Base-by-base conservation (phyloP, 2,329 filamentous ascomycete genomes). In the Stagonosporopsis chrysanthemi region DNA sequence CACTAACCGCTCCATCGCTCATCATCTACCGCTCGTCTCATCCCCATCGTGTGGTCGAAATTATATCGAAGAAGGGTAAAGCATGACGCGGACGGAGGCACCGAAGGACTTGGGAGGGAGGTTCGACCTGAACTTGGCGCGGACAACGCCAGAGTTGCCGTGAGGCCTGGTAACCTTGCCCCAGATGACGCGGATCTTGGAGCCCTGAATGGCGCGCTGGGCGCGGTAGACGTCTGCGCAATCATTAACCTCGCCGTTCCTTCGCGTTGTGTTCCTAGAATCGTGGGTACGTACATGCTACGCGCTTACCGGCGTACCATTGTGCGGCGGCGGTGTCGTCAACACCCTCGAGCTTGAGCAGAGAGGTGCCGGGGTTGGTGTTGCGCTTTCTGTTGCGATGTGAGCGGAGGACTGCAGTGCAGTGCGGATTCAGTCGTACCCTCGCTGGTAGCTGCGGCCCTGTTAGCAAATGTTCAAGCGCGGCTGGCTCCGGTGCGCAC, bases 331-430 rank as follows among this genome's bases (percentile, higher is more conserved):
- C 85, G 77, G 90, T 88, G 86, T 91, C 87, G 77, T 96, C 92
- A 76, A 98, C 95, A 81, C 94, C 94, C 87, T 99, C 94, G 78
- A 99, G 96, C 89, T 97, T 95, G 84, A 99, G 90, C 83, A 98
- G 86, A 80, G 91, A 86, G 65, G 91, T 96, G 83, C 89, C 89
- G 75, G 94, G 90, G 86, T 90, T 92, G 79, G 89, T 92, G 83
- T 86, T 90, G 84, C 91, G 90, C 86, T 96, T 94, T 81, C 90
- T 65, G 55, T 52, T 28, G 51, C 49, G 43, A 54, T 55, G 59
- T 70, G 53, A 68, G 63, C 56, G 58, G 42, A 57, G 47, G 35
- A 40, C 50, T 51, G 39, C 55, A 29, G 45, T 52, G 57, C 40
- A 47, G 36, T 57, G 35, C 41, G 52, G 35, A 50, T 60, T 53